Conservation (phyloP, 140 eudicot species). For the Eryngium alpinum region DNA sequence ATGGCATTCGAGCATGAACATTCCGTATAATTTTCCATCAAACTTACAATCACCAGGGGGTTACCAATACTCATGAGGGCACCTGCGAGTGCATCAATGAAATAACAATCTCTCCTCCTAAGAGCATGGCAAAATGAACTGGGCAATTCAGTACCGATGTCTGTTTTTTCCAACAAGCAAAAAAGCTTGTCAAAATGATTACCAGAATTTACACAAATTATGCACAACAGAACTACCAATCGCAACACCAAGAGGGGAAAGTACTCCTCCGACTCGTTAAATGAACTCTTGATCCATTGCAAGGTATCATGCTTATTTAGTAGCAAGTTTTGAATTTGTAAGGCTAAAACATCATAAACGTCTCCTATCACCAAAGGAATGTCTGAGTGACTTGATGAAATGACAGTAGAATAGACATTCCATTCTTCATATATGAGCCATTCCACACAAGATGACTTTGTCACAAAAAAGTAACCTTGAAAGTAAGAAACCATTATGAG, state of each 20-base stretch:
- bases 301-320: slow-evolving; percentile 14
- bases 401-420: background rate
- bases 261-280: slow-evolving; percentile 14
- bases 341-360: slow-evolving; percentile 9
- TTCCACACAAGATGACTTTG: slow-evolving; percentile 46
- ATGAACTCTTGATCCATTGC: slow-evolving; percentile 37
- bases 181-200: slow-evolving; percentile 20
- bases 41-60: slow-evolving; percentile 43
- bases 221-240: slow-evolving; percentile 35
- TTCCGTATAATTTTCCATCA: background rate
- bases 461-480: slow-evolving; percentile 23
- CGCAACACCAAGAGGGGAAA: slow-evolving; percentile 32
- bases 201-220: slow-evolving; percentile 41
- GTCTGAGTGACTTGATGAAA: background rate
- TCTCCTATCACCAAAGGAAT: background rate
- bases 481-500: slow-evolving; percentile 26
- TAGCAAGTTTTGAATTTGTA: background rate
- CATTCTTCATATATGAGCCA: slow-evolving; percentile 24
- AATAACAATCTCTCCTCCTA: background rate
- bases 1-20: slow-evolving; percentile 3
- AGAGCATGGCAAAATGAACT: slow-evolving; percentile 28
- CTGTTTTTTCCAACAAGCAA: slow-evolving; percentile 17
- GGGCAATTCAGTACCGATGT: slow-evolving; percentile 26
- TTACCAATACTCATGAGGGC: slow-evolving; percentile 37
- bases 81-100: slow-evolving; percentile 28